phyloP scores from a whole-genome alignment of 257 asterid genomes.

The Solanum virginianum region DNA sequence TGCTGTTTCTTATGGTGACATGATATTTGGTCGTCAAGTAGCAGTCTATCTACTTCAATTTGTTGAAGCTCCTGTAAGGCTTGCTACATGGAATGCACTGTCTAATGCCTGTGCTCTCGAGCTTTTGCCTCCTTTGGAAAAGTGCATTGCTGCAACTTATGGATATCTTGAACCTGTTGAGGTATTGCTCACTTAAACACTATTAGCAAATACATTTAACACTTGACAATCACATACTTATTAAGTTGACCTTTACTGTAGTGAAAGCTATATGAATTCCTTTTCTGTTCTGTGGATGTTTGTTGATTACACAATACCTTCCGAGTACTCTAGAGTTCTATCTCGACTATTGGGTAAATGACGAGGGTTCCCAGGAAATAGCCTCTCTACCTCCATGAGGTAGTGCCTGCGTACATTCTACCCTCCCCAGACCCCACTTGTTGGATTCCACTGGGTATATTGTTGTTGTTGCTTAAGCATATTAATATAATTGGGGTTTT shows the following conservation, averaged over 20 bases:
- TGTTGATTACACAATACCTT: not conserved
- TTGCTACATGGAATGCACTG: slow-evolving; percentile 69
- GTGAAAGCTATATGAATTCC: not conserved
- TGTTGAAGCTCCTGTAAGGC: slow-evolving; percentile 71
- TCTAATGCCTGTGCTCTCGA: slow-evolving; percentile 70
- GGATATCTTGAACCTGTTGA: slow-evolving; percentile 87
- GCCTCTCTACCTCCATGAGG: too few relatives aligned
- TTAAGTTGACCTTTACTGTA: not conserved
- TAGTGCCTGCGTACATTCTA: too few relatives aligned
- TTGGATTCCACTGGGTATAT: too few relatives aligned
- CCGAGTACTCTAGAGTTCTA: not conserved
- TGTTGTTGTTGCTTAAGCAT: not conserved
- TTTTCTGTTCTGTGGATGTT: not conserved
- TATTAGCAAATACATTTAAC: not conserved
- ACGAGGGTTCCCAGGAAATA: too few relatives aligned
- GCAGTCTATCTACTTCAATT: slow-evolving; percentile 57
- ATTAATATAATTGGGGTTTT: not conserved
- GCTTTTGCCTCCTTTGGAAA: slow-evolving; percentile 58
- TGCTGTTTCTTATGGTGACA: slow-evolving; percentile 86
- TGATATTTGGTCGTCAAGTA: slow-evolving; percentile 74
- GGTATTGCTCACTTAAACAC: slow-evolving; percentile 29
- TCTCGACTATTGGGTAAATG: not conserved
- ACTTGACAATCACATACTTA: not conserved
- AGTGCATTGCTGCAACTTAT: slow-evolving; percentile 45
- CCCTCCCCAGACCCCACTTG: too few relatives aligned